Evolutionary conservation across 129 eudicot genomes (phyloP).

Genomic region (Lactuca sativa): DNA sequence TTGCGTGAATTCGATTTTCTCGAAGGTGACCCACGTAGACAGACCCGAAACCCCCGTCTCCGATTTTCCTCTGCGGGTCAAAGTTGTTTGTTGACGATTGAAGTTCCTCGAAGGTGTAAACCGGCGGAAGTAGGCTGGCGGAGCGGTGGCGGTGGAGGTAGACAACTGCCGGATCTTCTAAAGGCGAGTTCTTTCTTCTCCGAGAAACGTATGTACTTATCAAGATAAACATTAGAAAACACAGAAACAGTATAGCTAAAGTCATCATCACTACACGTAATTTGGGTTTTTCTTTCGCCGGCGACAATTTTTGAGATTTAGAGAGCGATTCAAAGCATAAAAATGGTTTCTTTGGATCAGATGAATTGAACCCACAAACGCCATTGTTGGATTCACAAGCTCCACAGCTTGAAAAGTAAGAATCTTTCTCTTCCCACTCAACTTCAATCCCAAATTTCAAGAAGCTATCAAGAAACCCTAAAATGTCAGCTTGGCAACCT

Average conservation of each 20-base stretch:
- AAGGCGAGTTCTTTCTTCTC: constrained; percentile 22
- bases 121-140: constrained; percentile 81
- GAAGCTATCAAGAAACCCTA: constrained; percentile 58
- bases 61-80: constrained; percentile 71
- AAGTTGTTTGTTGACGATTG: constrained; percentile 66
- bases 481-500: constrained; percentile 64
- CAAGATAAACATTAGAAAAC: constrained; percentile 37
- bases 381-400: constrained; percentile 54
- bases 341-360: constrained; percentile 56
- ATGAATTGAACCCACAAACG: constrained; percentile 63
- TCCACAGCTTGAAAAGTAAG: constrained; percentile 53
- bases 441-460: constrained; percentile 56
- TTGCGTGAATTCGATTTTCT: constrained; percentile 64
- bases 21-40: constrained; percentile 65
- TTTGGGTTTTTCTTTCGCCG: constrained; percentile 31
- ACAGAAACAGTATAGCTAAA: constrained; percentile 37
- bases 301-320: not conserved
- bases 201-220: constrained; percentile 37
- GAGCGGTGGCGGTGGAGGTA: constrained; percentile 80
- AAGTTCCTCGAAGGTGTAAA: constrained; percentile 82
- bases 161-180: constrained; percentile 63
- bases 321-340: constrained; percentile 42
- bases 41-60: constrained; percentile 94
- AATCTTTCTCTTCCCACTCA: constrained; percentile 60
- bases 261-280: constrained; percentile 34